These are phyloP conservation scores for Aspergillus aculeatus DNA, from an alignment of 2,329 filamentous ascomycete species.

Conservation along the genomic window DNA sequence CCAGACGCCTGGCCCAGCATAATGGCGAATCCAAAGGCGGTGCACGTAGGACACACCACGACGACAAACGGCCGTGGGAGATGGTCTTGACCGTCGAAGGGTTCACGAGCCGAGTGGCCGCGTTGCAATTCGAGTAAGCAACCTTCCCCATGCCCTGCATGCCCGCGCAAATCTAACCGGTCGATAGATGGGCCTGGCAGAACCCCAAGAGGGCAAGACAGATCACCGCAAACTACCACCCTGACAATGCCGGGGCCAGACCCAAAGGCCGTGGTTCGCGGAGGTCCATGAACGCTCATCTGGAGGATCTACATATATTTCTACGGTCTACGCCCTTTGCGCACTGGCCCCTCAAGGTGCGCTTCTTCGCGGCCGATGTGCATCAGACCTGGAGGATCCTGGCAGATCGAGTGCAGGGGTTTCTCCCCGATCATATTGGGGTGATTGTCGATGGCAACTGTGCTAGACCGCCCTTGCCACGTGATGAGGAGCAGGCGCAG, in stretches of 20 bases:
- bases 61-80: constrained; percentile 77
- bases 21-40: constrained; percentile 83
- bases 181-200: constrained; percentile 79
- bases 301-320: constrained; percentile 80
- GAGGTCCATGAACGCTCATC: constrained; percentile 63
- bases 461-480: constrained; percentile 6
- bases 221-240: constrained; percentile 6
- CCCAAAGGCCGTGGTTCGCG: constrained; percentile 47
- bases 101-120: constrained; percentile 82
- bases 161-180: neutral
- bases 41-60: constrained; percentile 71
- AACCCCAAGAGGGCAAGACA: constrained; percentile 76
- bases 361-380: constrained; percentile 74
- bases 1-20: constrained; percentile 81
- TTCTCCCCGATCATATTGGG: constrained; percentile 50
- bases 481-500: constrained; percentile 20
- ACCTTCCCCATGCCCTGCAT: neutral
- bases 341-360: constrained; percentile 76
- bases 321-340: constrained; percentile 76
- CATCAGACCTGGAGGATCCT: constrained; percentile 66
- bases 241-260: constrained; percentile 43
- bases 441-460: constrained; percentile 54
- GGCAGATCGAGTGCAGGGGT: constrained; percentile 51
- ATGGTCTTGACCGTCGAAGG: constrained; percentile 84
- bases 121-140: constrained; percentile 87